Percentiles rank a stretch among this genome's conserved stretches.
Conservation (phyloP, 768 basidiomycete genomes). For the Xerocomellus intermedius region DNA sequence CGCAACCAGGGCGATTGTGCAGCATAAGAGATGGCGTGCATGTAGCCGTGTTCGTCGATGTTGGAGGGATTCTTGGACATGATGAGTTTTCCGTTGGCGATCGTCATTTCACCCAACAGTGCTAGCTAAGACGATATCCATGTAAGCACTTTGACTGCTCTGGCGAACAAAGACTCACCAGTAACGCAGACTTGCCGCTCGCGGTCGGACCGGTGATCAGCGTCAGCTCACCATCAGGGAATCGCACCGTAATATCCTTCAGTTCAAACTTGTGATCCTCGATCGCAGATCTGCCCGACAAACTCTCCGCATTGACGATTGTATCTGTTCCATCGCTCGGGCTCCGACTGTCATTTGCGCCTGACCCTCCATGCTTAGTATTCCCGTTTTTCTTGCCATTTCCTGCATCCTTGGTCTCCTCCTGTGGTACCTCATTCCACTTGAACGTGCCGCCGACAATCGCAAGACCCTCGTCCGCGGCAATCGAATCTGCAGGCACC, state of each 20-base stretch:
- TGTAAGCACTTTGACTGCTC: background rate
- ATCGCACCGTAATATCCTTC: constrained; percentile 42
- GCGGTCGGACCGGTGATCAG: constrained; percentile 49
- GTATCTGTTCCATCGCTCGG: constrained; percentile 10
- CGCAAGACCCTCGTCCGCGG: constrained; percentile 39
- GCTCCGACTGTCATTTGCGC: background rate
- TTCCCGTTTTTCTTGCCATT: constrained; percentile 20
- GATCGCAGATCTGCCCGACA: constrained; percentile 7
- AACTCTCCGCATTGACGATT: constrained; percentile 14
- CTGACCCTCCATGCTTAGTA: background rate
- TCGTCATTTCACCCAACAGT: constrained; percentile 41
- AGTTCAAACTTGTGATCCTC: constrained; percentile 42
- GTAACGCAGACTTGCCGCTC: constrained; percentile 48
- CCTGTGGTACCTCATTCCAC: constrained; percentile 51
- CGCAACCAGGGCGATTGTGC: constrained; percentile 71
- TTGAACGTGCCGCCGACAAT: constrained; percentile 52
- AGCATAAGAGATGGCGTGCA: constrained; percentile 67
- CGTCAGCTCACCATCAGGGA: constrained; percentile 47
- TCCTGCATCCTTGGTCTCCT: constrained; percentile 23
- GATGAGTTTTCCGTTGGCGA: constrained; percentile 34
- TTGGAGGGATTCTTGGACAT: constrained; percentile 49
- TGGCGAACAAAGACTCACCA: constrained; percentile 27
- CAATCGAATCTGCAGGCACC: constrained; percentile 24
- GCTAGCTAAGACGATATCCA: constrained; percentile 24
- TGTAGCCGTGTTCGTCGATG: constrained; percentile 59